These are phyloP conservation scores for Helenozyma rhizophorensis DNA, from an alignment of 805 yeast species.

Conservation along the genomic window DNA sequence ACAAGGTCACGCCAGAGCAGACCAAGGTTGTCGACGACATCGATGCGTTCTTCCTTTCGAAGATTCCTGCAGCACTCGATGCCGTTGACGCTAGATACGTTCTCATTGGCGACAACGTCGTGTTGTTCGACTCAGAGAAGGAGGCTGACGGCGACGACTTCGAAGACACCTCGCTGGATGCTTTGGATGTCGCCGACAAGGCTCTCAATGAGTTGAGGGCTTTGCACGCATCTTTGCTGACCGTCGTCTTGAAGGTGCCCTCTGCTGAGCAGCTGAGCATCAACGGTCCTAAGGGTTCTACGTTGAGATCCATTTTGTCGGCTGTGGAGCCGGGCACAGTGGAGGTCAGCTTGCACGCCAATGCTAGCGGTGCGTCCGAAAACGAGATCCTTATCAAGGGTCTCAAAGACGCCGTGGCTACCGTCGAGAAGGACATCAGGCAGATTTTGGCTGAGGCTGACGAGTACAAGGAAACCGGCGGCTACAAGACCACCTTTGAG, in stretches of 20 bases:
- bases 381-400: constrained; percentile 69
- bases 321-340: constrained; percentile 37
- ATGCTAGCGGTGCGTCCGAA: constrained; percentile 31
- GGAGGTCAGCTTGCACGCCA: constrained; percentile 44
- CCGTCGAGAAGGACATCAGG: constrained; percentile 49
- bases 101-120: constrained; percentile 49
- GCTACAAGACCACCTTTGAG: constrained; percentile 43
- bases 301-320: constrained; percentile 44
- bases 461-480: constrained; percentile 39
- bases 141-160: constrained; percentile 55
- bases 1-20: constrained; percentile 63
- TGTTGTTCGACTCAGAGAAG: constrained; percentile 54
- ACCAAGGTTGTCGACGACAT: constrained; percentile 59
- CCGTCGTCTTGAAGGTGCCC: constrained; percentile 49
- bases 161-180: constrained; percentile 54
- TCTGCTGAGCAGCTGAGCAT: constrained; percentile 54
- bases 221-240: constrained; percentile 49
- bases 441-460: constrained; percentile 52
- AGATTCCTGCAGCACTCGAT: constrained; percentile 40
- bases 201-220: constrained; percentile 57
- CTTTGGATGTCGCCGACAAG: constrained; percentile 50
- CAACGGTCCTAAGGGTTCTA: constrained; percentile 57
- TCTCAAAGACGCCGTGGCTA: constrained; percentile 54
- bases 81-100: constrained; percentile 51
- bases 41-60: constrained; percentile 53